phyloP scores from a whole-genome alignment of 192 early-diverging fungal species.

The Coemansia furcata region DNA sequence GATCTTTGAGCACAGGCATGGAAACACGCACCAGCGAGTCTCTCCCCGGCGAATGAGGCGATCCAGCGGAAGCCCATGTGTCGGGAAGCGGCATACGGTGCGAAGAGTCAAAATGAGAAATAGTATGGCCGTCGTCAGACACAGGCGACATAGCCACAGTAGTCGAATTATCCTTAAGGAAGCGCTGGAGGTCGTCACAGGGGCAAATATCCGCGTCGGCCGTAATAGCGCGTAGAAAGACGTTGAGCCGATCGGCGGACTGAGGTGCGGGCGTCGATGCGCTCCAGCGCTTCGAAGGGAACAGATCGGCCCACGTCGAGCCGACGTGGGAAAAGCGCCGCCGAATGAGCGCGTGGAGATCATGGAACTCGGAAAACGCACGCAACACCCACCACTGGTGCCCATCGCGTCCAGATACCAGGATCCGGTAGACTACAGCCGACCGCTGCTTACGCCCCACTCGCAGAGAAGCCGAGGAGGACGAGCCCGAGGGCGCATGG shows the following conservation, averaged over 20 bases:
- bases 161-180: constrained; percentile 36
- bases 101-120: background rate
- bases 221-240: constrained; percentile 41
- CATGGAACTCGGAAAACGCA: constrained; percentile 51
- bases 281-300: constrained; percentile 44
- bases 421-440: constrained; percentile 42
- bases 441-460: constrained; percentile 9
- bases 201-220: constrained; percentile 40
- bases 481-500: background rate
- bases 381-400: constrained; percentile 47
- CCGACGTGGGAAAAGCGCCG: constrained; percentile 25
- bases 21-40: constrained; percentile 43
- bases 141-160: constrained; percentile 16
- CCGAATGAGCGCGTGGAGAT: constrained; percentile 27
- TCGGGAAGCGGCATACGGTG: constrained; percentile 33
- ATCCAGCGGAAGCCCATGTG: constrained; percentile 3
- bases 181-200: constrained; percentile 39
- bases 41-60: background rate
- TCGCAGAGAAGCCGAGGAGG: background rate
- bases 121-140: constrained; percentile 9
- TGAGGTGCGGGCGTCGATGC: constrained; percentile 4
- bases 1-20: constrained; percentile 48
- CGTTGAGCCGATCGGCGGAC: constrained; percentile 37
- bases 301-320: constrained; percentile 35
- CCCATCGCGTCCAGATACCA: constrained; percentile 44